Percentiles rank a stretch among this genome's conserved stretches.
phyloP scores from a whole-genome alignment of 257 asterid genomes.

The Solanum virginianum region DNA sequence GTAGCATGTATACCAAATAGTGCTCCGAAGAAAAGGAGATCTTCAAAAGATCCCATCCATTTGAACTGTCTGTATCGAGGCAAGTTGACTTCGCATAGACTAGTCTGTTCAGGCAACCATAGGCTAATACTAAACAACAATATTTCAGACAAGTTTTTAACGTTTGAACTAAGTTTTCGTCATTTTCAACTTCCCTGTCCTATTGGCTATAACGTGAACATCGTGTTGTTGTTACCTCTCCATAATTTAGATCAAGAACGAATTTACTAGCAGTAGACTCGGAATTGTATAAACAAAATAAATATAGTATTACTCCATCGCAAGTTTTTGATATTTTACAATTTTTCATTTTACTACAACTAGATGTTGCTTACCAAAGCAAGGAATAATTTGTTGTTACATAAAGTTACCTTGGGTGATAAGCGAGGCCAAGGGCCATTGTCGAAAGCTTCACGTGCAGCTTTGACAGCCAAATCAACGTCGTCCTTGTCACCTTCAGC shows the following conservation, averaged over 20 bases:
- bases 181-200: background rate
- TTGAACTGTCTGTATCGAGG: background rate
- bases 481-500: slow-evolving; percentile 27
- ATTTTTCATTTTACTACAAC: background rate
- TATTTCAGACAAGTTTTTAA: too few relatives aligned
- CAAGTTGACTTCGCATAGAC: background rate
- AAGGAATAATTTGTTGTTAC: background rate
- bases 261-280: background rate
- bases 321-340: too few relatives aligned
- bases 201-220: background rate
- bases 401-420: slow-evolving; percentile 9
- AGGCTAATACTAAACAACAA: background rate
- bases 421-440: slow-evolving; percentile 38
- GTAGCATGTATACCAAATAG: too few relatives aligned
- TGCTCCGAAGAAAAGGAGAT: too few relatives aligned
- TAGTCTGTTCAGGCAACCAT: background rate
- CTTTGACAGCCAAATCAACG: slow-evolving; percentile 23
- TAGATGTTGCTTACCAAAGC: background rate
- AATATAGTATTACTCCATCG: background rate
- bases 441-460: slow-evolving; percentile 34
- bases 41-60: too few relatives aligned
- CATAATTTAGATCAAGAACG: too few relatives aligned
- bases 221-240: background rate
- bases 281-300: background rate
- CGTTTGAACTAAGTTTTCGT: background rate